Percentiles rank a stretch among this genome's conserved stretches.
Conservation (phyloP, 805 yeast species). For the Zygosaccharomyces gambellarensis region DNA sequence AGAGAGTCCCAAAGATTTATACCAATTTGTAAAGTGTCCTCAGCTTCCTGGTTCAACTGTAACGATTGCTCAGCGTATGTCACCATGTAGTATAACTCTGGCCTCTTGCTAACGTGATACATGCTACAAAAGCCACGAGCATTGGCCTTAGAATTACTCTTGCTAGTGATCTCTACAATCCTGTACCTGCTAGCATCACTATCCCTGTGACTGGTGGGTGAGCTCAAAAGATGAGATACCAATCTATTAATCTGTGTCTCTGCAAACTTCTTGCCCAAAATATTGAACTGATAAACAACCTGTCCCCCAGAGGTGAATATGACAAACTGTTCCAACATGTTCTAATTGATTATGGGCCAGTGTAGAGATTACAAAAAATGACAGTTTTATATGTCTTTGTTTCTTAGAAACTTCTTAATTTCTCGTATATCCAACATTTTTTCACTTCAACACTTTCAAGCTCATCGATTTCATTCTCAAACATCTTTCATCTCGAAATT, state of each 20-base stretch:
- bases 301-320: conserved; percentile 31
- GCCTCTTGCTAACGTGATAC: conserved; percentile 33
- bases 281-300: conserved; percentile 28
- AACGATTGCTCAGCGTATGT: conserved; percentile 42
- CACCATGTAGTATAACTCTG: conserved; percentile 34
- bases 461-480: not conserved
- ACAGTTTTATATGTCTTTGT: not conserved
- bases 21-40: conserved; percentile 38
- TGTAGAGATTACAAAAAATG: not conserved
- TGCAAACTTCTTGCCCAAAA: conserved; percentile 28
- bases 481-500: not conserved
- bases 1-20: conserved; percentile 35
- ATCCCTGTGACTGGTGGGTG: conserved; percentile 24
- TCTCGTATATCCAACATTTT: not conserved
- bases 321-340: conserved; percentile 33
- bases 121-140: conserved; percentile 21
- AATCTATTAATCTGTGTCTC: conserved; percentile 30
- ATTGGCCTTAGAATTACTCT: not conserved
- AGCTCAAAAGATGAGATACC: conserved; percentile 23
- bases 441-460: not conserved
- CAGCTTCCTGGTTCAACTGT: conserved; percentile 42
- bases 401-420: not conserved
- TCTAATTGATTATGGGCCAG: not conserved
- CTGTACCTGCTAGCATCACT: conserved; percentile 17
- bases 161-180: conserved; percentile 14